Conservation (phyloP, 768 basidiomycete genomes). For the Auricularia auricula-judae region DNA sequence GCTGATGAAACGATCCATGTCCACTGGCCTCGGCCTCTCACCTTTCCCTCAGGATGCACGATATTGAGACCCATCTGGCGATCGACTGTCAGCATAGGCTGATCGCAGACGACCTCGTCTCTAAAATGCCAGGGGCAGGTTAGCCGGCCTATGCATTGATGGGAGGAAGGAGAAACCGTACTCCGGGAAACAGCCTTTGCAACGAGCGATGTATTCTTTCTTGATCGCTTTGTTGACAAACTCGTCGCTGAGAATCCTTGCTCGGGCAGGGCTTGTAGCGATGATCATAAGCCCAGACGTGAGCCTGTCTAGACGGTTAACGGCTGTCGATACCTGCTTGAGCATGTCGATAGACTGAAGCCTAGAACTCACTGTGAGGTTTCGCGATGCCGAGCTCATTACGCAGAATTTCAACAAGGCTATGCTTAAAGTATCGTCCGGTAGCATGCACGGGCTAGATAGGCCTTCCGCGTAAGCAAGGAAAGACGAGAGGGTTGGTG, state of each 20-base stretch:
- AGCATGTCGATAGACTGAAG: neutral
- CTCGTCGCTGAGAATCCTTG: slow-evolving; percentile 62
- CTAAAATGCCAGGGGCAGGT: slow-evolving; percentile 25
- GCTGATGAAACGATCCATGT: neutral
- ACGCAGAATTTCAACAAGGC: slow-evolving; percentile 76
- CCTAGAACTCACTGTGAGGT: slow-evolving; percentile 58
- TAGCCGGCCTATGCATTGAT: too few relatives aligned
- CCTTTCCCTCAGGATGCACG: slow-evolving; percentile 92
- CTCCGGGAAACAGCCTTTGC: slow-evolving; percentile 77
- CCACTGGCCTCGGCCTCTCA: slow-evolving; percentile 17
- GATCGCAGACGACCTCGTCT: slow-evolving; percentile 70
- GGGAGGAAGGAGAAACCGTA: slow-evolving; percentile 28
- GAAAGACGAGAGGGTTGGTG: slow-evolving; percentile 6
- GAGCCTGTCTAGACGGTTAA: slow-evolving; percentile 86
- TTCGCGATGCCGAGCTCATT: slow-evolving; percentile 73
- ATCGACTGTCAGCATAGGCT: slow-evolving; percentile 85
- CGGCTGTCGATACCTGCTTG: slow-evolving; percentile 41
- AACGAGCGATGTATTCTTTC: slow-evolving; percentile 90
- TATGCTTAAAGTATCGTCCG: slow-evolving; percentile 83
- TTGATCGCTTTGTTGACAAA: slow-evolving; percentile 72
- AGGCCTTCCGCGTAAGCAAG: neutral
- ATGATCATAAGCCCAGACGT: slow-evolving; percentile 95
- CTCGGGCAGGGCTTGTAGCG: slow-evolving; percentile 59
- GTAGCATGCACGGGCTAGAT: slow-evolving; percentile 81
- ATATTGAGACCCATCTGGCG: slow-evolving; percentile 95